These are phyloP conservation scores for Metschnikowia continentalis DNA, from an alignment of 805 yeast species.

Conservation along the genomic window DNA sequence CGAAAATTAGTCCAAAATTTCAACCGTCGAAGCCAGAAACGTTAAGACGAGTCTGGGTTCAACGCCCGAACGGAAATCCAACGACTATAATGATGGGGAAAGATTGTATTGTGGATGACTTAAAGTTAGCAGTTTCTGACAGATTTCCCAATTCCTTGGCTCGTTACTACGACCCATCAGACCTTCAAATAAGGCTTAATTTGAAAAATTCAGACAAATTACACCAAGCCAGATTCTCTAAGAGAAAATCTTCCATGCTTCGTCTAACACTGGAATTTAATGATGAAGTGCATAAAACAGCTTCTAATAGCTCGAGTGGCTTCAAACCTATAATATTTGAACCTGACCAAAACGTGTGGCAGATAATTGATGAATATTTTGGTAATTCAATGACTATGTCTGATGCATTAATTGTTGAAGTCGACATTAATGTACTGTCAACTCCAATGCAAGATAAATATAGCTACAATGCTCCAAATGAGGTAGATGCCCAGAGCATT, in stretches of 20 bases:
- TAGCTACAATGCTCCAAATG: background rate
- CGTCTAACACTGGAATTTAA: conserved; percentile 8
- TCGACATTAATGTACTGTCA: background rate
- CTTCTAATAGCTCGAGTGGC: background rate
- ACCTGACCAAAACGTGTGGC: conserved; percentile 62
- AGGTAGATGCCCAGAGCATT: background rate
- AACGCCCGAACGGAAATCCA: conserved; percentile 49
- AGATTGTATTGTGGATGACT: conserved; percentile 73
- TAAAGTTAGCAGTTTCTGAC: conserved; percentile 58
- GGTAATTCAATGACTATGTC: conserved; percentile 66
- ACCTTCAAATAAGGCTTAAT: conserved; percentile 34
- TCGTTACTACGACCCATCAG: conserved; percentile 63
- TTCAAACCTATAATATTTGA: conserved; percentile 27
- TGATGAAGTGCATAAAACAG: conserved; percentile 1
- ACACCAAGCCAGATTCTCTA: conserved; percentile 1
- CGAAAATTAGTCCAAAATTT: background rate
- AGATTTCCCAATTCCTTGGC: conserved; percentile 70
- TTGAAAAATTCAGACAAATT: conserved; percentile 2
- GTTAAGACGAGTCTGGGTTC: conserved; percentile 52
- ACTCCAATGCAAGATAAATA: background rate
- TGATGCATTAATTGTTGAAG: conserved; percentile 60
- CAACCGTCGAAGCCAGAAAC: background rate
- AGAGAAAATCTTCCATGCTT: conserved; percentile 5
- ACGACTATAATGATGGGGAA: conserved; percentile 64
- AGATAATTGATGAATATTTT: conserved; percentile 52